Evolutionary conservation across 2,329 filamentous ascomycete genomes (phyloP).

Genomic region (Colletotrichum sp.): DNA sequence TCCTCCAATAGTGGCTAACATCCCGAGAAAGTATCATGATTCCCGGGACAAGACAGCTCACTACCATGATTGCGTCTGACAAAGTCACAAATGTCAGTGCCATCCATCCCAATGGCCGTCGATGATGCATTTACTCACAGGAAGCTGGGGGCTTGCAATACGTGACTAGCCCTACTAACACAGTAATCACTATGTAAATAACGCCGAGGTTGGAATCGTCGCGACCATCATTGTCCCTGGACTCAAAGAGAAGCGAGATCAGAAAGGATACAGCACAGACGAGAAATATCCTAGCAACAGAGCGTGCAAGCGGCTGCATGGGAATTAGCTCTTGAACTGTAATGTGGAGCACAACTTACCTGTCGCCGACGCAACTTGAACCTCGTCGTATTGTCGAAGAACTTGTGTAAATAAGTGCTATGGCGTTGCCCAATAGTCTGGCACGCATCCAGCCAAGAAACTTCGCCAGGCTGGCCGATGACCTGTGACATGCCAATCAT

Average conservation of each 20-base stretch:
- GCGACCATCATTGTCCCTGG: background rate
- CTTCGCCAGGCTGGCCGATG: background rate
- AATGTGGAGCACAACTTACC: background rate
- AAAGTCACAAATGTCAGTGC: background rate
- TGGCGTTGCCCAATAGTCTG: background rate
- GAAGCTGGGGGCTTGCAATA: background rate
- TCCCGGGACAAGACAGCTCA: background rate
- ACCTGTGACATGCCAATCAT: background rate
- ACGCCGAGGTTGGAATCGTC: background rate
- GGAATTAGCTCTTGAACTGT: background rate
- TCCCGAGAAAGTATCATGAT: background rate
- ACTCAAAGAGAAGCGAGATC: background rate
- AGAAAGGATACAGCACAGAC: background rate
- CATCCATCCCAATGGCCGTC: rapidly evolving
- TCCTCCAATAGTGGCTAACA: background rate
- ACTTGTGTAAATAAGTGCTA: rapidly evolving
- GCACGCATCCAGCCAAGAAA: background rate
- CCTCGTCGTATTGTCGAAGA: background rate
- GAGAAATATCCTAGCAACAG: background rate
- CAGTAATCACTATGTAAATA: background rate
- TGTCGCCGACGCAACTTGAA: background rate
- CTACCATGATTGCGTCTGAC: background rate
- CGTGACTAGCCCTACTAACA: background rate
- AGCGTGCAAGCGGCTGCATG: background rate
- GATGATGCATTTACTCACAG: background rate